Conservation (phyloP, 345 rosid genomes). For the Geranium rotundifolium region DNA sequence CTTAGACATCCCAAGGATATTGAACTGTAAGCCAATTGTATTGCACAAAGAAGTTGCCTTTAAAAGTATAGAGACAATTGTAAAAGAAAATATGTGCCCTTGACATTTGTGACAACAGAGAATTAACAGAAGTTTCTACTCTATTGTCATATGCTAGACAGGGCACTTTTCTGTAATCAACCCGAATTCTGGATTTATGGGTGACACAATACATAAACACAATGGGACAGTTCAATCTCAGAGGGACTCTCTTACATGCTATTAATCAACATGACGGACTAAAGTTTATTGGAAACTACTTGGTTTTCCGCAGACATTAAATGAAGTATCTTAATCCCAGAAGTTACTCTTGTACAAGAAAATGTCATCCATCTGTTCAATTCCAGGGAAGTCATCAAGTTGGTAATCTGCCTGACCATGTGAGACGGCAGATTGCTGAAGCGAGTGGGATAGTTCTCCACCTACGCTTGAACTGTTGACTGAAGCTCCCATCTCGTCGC, state of each 20-base stretch:
- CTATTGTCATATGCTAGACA: too few relatives aligned
- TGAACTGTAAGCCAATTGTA: conserved; percentile 5
- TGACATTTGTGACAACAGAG: too few relatives aligned
- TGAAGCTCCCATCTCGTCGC: conserved; percentile 8
- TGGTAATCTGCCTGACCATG: conserved; percentile 14
- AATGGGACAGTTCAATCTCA: not conserved
- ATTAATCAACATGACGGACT: conserved; percentile 13
- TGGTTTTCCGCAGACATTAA: conserved; percentile 16
- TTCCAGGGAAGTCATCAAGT: conserved; percentile 35
- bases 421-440: conserved; percentile 10
- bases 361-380: conserved; percentile 54
- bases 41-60: not conserved
- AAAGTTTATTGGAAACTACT: conserved; percentile 18
- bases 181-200: too few relatives aligned
- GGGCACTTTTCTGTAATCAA: too few relatives aligned
- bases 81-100: too few relatives aligned
- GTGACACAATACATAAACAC: too few relatives aligned
- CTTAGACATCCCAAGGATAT: conserved; percentile 20
- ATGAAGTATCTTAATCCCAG: conserved; percentile 34
- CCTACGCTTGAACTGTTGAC: conserved; percentile 13
- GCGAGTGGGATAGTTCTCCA: conserved; percentile 15
- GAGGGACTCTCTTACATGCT: conserved; percentile 17
- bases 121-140: too few relatives aligned
- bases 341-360: conserved; percentile 53
- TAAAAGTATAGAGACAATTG: too few relatives aligned